Evolutionary conservation across 257 asterid species (phyloP), one percentile per base, ranked within the genome.

Genomic region (Salvia miltiorrhiza): DNA sequence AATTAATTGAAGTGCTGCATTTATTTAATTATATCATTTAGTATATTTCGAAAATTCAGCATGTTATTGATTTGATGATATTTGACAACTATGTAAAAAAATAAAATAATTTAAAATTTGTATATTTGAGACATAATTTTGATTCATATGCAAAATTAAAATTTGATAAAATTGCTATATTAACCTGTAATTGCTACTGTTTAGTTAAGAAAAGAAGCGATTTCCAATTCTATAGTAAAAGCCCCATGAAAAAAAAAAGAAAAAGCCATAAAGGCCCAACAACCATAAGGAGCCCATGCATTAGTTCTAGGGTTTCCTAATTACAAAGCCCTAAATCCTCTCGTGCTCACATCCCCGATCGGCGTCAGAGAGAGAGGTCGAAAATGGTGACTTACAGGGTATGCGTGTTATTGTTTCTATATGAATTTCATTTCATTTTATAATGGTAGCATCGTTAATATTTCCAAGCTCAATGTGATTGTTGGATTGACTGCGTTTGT

Each of bases 331-430:
- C 50, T 14, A 3, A 14, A 2, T 32, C 33, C 61, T 45, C 9
- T 44, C 26, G 16, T 12, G 4, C n/a, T 1, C 2, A n/a, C 30
- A 35, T 23, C 17, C 23, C 50, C 57, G 6, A 19, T 21, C 40
- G 57, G 35, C 30, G 66, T 35, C 48, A 3, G 23, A 14, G 21
- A 30, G 28, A 23, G 41, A 63, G 44, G 57, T 7, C 63, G 69
- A 49, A 47, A 73, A 73, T 73, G 78, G 73, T 48, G 63, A 48
- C 69, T 1, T 73, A 73, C 78, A 66, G 54, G 78, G 73, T 73
- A 44, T 8, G 56, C 9, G 0, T 48, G 41, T 4, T 35, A 3
- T 19, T 8, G 7, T 28, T 20, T 53, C n/a, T 33, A 9, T 43
- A 23, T 37, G 40, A n/a, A 20, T 12, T 45, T 30, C 12, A 1